Evolutionary conservation across 495 filamentous ascomycete species (phyloP).

Genomic region (Hypoxylon trugodes): DNA sequence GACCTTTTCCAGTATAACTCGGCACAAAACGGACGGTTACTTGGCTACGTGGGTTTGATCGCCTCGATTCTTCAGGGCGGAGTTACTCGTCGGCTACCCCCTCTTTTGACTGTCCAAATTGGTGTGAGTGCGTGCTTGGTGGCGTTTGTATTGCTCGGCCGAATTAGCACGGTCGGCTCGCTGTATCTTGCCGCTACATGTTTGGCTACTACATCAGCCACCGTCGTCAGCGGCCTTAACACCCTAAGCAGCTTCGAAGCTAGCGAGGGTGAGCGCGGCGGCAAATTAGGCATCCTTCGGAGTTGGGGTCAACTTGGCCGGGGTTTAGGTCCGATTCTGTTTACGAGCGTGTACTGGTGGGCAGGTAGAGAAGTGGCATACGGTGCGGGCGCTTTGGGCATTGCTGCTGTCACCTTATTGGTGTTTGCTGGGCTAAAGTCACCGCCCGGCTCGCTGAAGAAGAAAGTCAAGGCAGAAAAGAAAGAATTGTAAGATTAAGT

Average conservation of each 20-base stretch:
- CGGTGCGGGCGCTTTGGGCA: constrained; percentile 77
- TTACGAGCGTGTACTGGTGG: constrained; percentile 99
- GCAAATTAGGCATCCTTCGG: constrained; percentile 83
- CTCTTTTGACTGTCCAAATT: constrained; percentile 77
- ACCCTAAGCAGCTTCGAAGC: constrained; percentile 91
- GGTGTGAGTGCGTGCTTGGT: constrained; percentile 79
- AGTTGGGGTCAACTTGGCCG: constrained; percentile 87
- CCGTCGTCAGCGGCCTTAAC: constrained; percentile 93
- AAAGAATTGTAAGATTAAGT: constrained; percentile 52
- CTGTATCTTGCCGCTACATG: constrained; percentile 84
- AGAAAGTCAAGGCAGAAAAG: constrained; percentile 39
- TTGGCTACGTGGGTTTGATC: constrained; percentile 93
- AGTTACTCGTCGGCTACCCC: constrained; percentile 81
- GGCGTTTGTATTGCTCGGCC: constrained; percentile 83
- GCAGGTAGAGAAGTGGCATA: constrained; percentile 89
- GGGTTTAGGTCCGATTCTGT: constrained; percentile 84
- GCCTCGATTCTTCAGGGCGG: constrained; percentile 89
- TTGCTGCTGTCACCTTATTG: constrained; percentile 74
- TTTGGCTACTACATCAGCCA: constrained; percentile 87
- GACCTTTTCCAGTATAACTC: constrained; percentile 87
- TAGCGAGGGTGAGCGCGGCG: constrained; percentile 78
- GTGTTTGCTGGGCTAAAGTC: constrained; percentile 73
- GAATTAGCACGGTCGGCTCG: constrained; percentile 65
- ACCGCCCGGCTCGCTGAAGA: constrained; percentile 50
- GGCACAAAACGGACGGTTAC: constrained; percentile 80